A percentile compares a stretch with the other conserved stretches of the same genome.
Evolutionary conservation across 768 basidiomycete species (phyloP).

Genomic region (Rhizopogon rudus): DNA sequence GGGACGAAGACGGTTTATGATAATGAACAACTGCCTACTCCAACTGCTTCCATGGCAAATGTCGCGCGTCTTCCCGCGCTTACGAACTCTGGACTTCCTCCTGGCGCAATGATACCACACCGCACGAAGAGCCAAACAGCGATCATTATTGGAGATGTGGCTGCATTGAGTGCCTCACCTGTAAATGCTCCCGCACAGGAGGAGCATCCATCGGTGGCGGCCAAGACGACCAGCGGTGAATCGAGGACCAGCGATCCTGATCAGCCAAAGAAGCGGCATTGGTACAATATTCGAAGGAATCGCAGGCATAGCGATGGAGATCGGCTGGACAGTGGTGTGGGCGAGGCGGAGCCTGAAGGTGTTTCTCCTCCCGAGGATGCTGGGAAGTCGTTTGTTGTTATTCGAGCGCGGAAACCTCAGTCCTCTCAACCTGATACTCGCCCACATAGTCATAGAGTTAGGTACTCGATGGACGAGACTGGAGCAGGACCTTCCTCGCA

Average conservation of each 20-base stretch:
- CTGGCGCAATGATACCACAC: conserved; percentile 68
- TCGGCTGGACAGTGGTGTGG: conserved; percentile 21
- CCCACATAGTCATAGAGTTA: conserved; percentile 13
- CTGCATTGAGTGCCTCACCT: conserved; percentile 18
- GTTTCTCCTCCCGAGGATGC: conserved; percentile 30
- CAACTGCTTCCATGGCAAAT: conserved; percentile 45
- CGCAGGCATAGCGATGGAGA: conserved; percentile 58
- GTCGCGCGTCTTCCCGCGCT: conserved; percentile 38
- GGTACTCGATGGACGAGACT: conserved; percentile 26
- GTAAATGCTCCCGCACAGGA: conserved; percentile 9
- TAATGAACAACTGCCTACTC: conserved; percentile 42
- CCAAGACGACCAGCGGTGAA: conserved; percentile 4
- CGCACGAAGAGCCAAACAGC: conserved; percentile 83
- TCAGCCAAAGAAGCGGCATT: conserved; percentile 60
- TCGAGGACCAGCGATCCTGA: conserved; percentile 37
- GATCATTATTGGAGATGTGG: conserved; percentile 63
- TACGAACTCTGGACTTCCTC: conserved; percentile 34
- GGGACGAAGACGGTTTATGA: conserved; percentile 21
- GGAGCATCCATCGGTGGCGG: conserved; percentile 16
- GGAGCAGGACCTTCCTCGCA: conserved; percentile 10
- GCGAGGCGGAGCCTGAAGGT: conserved; percentile 19
- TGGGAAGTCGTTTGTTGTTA: conserved; percentile 63
- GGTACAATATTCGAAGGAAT: conserved; percentile 60
- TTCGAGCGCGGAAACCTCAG: conserved; percentile 50
- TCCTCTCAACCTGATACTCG: conserved; percentile 20